Conservation (phyloP, 306 rosid species). For the Gleditsia sinensis region DNA sequence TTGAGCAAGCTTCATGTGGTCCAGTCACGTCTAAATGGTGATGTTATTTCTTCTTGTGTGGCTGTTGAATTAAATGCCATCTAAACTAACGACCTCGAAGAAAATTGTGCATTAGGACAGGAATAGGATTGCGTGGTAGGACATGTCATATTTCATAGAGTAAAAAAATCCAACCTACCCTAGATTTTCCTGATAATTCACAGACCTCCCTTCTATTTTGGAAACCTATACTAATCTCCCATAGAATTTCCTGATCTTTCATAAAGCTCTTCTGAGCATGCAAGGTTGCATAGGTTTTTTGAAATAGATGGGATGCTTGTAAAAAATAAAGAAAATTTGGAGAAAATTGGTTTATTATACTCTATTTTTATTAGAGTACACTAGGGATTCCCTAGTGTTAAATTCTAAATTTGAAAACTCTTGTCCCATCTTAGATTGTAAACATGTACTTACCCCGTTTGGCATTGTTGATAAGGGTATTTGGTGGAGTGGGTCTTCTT, state of each 20-base stretch:
- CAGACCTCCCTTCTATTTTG: neutral
- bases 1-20: constrained; percentile 21
- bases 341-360: neutral
- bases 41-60: neutral
- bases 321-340: neutral
- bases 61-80: constrained; percentile 4
- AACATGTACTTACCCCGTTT: neutral
- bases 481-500: neutral
- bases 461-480: constrained; percentile 5
- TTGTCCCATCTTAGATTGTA: neutral
- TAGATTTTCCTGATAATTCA: neutral
- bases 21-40: neutral
- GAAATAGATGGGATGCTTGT: neutral
- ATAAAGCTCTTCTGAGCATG: neutral
- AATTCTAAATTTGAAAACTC: neutral
- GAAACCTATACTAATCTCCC: neutral
- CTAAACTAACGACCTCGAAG: neutral
- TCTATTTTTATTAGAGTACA: neutral
- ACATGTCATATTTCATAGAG: neutral
- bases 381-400: neutral
- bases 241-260: neutral
- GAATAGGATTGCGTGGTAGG: neutral
- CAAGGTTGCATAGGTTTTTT: neutral
- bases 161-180: neutral
- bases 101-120: neutral